A percentile compares a stretch with the other conserved stretches of the same genome.
These are phyloP conservation scores for Kluyveromyces marxianus DNA, from an alignment of 1,139 yeast genomes.

Conservation along the genomic window DNA sequence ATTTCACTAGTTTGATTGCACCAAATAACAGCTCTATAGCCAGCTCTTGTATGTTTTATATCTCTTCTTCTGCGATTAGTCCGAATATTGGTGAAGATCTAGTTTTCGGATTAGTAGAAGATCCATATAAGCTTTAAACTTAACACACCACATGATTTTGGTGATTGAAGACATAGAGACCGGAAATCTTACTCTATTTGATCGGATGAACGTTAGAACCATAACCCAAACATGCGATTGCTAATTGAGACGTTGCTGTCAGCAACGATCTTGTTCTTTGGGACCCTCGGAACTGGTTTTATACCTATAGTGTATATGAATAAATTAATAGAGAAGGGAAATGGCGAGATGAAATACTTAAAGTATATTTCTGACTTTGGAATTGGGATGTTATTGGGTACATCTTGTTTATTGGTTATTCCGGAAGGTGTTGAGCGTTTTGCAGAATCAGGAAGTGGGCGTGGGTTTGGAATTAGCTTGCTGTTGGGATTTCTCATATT, in stretches of 20 bases:
- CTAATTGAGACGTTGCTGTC: constrained; percentile 13
- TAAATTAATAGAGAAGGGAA: constrained; percentile 14
- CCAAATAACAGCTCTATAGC: too few species aligned
- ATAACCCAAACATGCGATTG: neutral
- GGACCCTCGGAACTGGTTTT: constrained; percentile 32
- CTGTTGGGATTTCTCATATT: constrained; percentile 27
- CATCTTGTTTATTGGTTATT: constrained; percentile 47
- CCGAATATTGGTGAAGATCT: too few species aligned
- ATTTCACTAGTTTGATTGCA: too few species aligned
- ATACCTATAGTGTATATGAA: constrained; percentile 29
- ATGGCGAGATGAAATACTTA: constrained; percentile 11
- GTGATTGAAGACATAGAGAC: neutral
- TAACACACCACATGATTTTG: too few species aligned
- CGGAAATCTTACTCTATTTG: neutral
- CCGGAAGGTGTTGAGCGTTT: constrained; percentile 53
- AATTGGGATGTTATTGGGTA: constrained; percentile 50
- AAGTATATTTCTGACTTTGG: constrained; percentile 39
- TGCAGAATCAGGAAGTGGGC: constrained; percentile 23
- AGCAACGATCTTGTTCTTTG: constrained; percentile 17
- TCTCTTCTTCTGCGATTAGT: too few species aligned
- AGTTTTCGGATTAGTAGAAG: too few species aligned
- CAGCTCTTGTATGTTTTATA: too few species aligned
- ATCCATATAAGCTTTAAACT: too few species aligned
- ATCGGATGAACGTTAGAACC: neutral
- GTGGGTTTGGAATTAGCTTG: constrained; percentile 28